These are phyloP conservation scores for Pistacia atlantica DNA, from an alignment of 345 rosid species.

Conservation along the genomic window DNA sequence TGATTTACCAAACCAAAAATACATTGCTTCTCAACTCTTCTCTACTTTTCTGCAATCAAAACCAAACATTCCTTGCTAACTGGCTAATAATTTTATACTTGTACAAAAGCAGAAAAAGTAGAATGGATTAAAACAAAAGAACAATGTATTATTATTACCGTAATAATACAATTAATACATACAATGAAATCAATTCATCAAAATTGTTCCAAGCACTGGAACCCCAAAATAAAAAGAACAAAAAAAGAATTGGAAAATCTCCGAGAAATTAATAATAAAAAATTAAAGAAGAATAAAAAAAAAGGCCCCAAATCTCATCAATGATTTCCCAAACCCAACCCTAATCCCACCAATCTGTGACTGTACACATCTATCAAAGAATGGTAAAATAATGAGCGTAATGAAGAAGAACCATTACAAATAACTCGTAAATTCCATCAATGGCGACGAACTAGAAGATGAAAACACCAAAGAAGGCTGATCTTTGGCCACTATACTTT, in stretches of 20 bases:
- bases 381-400: constrained; percentile 1
- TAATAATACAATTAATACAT: constrained; percentile 22
- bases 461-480: constrained; percentile 27
- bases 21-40: constrained; percentile 1
- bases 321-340: neutral
- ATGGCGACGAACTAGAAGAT: constrained; percentile 20
- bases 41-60: neutral
- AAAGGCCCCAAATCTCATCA: neutral
- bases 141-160: constrained; percentile 23
- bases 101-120: neutral
- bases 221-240: neutral
- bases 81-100: neutral
- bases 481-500: constrained; percentile 28
- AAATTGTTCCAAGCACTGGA: constrained; percentile 42
- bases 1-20: neutral
- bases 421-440: constrained; percentile 39
- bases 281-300: neutral
- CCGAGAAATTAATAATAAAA: neutral
- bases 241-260: constrained; percentile 17
- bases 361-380: constrained; percentile 20
- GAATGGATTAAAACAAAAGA: constrained; percentile 1
- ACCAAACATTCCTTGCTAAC: neutral
- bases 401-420: constrained; percentile 33
- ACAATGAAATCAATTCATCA: constrained; percentile 34
- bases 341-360: neutral